These are phyloP conservation scores for Thymus quinquecostatus DNA, from an alignment of 257 asterid species.

Conservation along the genomic window DNA sequence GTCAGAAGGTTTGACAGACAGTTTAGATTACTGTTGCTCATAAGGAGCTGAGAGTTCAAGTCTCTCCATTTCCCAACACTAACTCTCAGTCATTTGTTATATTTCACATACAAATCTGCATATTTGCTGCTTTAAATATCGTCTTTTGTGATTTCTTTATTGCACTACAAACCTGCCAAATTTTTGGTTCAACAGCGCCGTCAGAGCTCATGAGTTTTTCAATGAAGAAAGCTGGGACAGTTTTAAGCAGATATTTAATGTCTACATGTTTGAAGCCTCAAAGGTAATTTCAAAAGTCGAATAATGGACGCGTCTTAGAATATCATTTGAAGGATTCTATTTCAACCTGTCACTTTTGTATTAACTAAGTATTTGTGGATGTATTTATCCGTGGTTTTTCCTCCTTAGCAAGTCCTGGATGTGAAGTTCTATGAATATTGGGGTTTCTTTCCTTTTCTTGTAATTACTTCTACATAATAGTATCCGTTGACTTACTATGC, in stretches of 20 bases:
- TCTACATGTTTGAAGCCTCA: slow-evolving; percentile 88
- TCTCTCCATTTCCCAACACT: slow-evolving; percentile 99
- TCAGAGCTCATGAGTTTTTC: slow-evolving; percentile 90
- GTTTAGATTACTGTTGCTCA: slow-evolving; percentile 95
- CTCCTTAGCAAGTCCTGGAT: not conserved
- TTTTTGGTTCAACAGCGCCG: slow-evolving; percentile 85
- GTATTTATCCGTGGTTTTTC: not conserved
- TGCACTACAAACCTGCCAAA: slow-evolving; percentile 48
- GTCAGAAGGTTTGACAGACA: slow-evolving; percentile 99
- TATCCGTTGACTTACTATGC: slow-evolving; percentile 30
- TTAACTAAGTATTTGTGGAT: not conserved
- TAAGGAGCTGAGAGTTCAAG: slow-evolving; percentile 99
- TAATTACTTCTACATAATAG: slow-evolving; percentile 17
- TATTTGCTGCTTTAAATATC: slow-evolving; percentile 16
- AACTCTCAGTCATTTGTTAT: slow-evolving; percentile 30
- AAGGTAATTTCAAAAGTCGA: slow-evolving; percentile 60
- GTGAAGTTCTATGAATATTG: not conserved
- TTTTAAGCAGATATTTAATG: slow-evolving; percentile 92
- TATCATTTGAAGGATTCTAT: not conserved
- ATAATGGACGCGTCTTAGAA: not conserved
- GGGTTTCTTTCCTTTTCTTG: slow-evolving; percentile 2
- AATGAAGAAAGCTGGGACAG: slow-evolving; percentile 92
- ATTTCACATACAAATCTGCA: slow-evolving; percentile 26
- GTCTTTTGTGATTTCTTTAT: slow-evolving; percentile 15
- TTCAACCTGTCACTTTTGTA: not conserved